These are phyloP conservation scores for Penicillium sp. DNA, from an alignment of 2,329 filamentous ascomycete species.

Conservation along the genomic window DNA sequence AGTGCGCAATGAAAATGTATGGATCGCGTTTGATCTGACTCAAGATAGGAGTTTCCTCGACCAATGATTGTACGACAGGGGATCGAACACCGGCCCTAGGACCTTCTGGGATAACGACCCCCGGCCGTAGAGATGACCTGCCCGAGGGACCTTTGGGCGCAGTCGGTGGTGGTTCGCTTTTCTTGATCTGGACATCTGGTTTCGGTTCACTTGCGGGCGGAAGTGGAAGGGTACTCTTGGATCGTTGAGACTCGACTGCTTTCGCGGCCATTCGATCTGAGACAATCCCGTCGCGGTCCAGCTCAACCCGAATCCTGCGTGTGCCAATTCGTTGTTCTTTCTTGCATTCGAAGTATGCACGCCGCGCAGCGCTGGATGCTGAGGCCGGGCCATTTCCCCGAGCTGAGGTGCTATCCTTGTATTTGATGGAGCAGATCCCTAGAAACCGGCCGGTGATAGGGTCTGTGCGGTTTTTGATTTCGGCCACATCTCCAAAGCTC, in stretches of 20 bases:
- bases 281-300: constrained; percentile 82
- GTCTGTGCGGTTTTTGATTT: constrained; percentile 91
- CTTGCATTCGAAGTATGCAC: constrained; percentile 69
- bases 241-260: constrained; percentile 65
- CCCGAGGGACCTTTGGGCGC: constrained; percentile 82
- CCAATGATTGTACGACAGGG: constrained; percentile 46
- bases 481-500: constrained; percentile 68
- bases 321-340: constrained; percentile 78
- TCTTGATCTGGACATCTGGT: constrained; percentile 42
- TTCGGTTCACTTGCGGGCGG: constrained; percentile 29
- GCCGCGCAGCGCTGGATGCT: constrained; percentile 76
- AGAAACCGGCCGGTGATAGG: constrained; percentile 91
- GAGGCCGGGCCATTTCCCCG: constrained; percentile 56
- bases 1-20: constrained; percentile 85
- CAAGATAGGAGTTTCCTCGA: constrained; percentile 66
- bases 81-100: constrained; percentile 39
- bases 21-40: constrained; percentile 72
- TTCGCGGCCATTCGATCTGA: constrained; percentile 76
- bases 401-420: constrained; percentile 65
- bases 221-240: constrained; percentile 30
- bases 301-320: constrained; percentile 74
- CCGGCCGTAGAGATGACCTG: constrained; percentile 41
- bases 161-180: constrained; percentile 69
- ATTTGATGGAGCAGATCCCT: constrained; percentile 88
- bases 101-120: constrained; percentile 35